Base-by-base conservation (phyloP, 2,329 filamentous ascomycete species). In the Alternaria sp. region DNA sequence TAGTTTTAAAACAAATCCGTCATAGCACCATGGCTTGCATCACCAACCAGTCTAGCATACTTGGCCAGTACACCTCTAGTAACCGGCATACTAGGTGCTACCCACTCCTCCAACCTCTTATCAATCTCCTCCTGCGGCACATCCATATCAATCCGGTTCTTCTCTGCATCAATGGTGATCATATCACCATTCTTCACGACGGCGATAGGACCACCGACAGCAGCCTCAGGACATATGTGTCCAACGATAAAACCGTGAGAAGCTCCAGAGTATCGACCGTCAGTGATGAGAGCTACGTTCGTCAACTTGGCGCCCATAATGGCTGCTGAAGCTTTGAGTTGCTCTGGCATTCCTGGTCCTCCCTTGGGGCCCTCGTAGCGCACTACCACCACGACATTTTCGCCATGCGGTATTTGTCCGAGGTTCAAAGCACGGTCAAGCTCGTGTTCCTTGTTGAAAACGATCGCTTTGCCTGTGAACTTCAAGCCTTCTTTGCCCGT, bases 261-360 rank as follows among this genome's bases (percentile, higher is more conserved):
- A 2, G 93, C 94, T 32, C 94, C 94, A 48, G 87, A 91, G 79
- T 97, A 98, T 46, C 94, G 84, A 0, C 94, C 94, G 76, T 98
- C 94, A 0, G 94, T 98, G 50, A 98, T 92, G 14, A 98, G 86
- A 0, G 94, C 94, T 9, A 97, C 87, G 72, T 97, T 97, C 54
- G 85, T 92, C 54, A 98, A 83, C 12, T 91, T 91, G 0, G 94
- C 94, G 50, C 94, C 94, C 91, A 97, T 97, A 68, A 98, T 92
- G 18, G 94, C 92, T 0, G 93, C 93, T 60, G 88, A 91, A 11
- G 94, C 92, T 76, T 91, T 93, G 45, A 98, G 86, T 80, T 97
- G 93, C 80, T 98, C 94, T 2, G 94, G 94, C 94, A 98, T 98
- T 44, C 94, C 94, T 0, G 94, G 94, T 0, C 94, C 94, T 64